A percentile compares a stretch with the other conserved stretches of the same genome.
phyloP scores from a whole-genome alignment of 768 basidiomycete species.

The Phaeolepiota aurea region DNA sequence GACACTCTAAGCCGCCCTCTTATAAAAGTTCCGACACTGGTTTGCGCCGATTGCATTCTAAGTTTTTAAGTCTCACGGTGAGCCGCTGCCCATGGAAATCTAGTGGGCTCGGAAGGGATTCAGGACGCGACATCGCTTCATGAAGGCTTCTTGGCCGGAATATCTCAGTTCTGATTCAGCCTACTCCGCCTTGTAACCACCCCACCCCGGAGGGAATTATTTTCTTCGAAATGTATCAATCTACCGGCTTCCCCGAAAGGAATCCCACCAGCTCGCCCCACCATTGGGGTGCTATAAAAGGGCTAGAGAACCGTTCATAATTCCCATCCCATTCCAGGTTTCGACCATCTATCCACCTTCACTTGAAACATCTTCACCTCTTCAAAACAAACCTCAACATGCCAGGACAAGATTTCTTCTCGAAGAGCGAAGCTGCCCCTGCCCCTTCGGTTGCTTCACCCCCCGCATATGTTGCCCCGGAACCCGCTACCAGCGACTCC shows the following conservation, averaged over 20 bases:
- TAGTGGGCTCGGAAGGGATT: neutral
- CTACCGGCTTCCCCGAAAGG: neutral
- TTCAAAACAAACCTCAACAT: slow-evolving; percentile 1
- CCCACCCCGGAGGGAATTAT: neutral
- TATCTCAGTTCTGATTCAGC: neutral
- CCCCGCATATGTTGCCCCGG: neutral
- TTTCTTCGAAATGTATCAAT: neutral
- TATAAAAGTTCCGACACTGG: neutral
- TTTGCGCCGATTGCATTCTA: neutral
- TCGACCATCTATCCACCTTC: neutral
- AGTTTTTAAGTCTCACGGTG: neutral
- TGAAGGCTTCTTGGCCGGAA: neutral
- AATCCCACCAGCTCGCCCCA: neutral
- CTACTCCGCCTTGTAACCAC: neutral
- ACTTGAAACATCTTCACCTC: neutral
- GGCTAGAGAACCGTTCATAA: neutral
- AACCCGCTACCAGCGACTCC: neutral
- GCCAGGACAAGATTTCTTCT: slow-evolving; percentile 4
- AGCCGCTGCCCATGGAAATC: too few relatives aligned
- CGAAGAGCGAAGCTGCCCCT: too few relatives aligned
- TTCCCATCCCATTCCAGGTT: neutral
- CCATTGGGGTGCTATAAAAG: neutral
- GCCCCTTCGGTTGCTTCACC: neutral
- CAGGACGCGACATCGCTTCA: neutral
- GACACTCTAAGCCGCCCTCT: neutral